Evolutionary conservation across 2,329 filamentous ascomycete genomes (phyloP).

Genomic region (Colletotrichum tamarilloi): DNA sequence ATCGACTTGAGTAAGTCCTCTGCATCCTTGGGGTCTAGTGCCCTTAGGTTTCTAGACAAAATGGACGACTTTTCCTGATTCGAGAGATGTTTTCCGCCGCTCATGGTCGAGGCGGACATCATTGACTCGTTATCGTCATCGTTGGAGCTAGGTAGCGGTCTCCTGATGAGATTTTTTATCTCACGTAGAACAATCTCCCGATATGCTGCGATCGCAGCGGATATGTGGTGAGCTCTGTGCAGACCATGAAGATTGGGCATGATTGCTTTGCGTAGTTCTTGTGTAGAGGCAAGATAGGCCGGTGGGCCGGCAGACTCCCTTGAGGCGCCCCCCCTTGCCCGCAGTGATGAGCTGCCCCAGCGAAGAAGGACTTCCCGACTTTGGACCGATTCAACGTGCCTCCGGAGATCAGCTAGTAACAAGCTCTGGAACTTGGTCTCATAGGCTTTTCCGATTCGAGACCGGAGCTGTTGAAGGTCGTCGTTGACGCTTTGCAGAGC

Average conservation of each 20-base stretch:
- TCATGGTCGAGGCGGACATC: conserved; percentile 83
- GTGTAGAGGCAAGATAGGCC: conserved; percentile 80
- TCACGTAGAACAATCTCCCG: conserved; percentile 87
- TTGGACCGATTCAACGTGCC: conserved; percentile 82
- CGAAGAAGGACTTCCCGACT: conserved; percentile 80
- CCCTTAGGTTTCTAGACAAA: conserved; percentile 86
- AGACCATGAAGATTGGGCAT: conserved; percentile 80
- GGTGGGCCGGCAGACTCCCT: conserved; percentile 78
- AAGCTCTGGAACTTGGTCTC: conserved; percentile 83
- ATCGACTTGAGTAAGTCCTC: conserved; percentile 85
- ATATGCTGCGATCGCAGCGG: conserved; percentile 84
- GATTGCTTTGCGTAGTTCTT: conserved; percentile 77
- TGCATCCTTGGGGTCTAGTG: conserved; percentile 84
- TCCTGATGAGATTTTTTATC: conserved; percentile 85
- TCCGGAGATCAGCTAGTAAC: conserved; percentile 81
- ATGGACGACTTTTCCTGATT: conserved; percentile 92
- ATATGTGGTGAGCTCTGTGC: conserved; percentile 83
- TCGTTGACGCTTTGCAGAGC: conserved; percentile 84
- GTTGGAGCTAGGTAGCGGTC: conserved; percentile 88
- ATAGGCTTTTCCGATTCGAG: conserved; percentile 87
- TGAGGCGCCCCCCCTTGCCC: conserved; percentile 74
- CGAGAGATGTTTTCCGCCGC: conserved; percentile 73
- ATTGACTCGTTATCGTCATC: conserved; percentile 95
- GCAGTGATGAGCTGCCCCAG: conserved; percentile 83
- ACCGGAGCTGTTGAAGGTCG: conserved; percentile 80